Conservation (phyloP, 2,329 filamentous ascomycete genomes). For the Chrysosporium queenslandicum region DNA sequence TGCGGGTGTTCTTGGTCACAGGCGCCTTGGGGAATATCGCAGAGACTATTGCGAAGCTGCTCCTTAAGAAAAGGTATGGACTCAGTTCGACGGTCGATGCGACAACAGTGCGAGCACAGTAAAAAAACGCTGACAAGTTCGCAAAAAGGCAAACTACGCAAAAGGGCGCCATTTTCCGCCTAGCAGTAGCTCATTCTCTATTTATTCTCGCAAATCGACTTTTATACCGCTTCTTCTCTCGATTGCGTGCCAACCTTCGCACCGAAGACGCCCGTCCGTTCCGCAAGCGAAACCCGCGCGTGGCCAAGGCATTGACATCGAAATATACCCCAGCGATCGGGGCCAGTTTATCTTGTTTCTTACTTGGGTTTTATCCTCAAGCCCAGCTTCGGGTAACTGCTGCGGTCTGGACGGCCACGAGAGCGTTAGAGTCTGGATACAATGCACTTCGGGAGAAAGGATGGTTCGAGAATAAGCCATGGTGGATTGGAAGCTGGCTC, state of each 20-base stretch:
- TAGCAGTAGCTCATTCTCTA: conserved; percentile 72
- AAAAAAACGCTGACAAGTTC: conserved; percentile 11
- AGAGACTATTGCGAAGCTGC: conserved; percentile 37
- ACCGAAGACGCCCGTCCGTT: conserved; percentile 73
- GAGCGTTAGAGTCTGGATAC: conserved; percentile 76
- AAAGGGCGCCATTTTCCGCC: conserved; percentile 48
- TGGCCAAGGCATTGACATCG: conserved; percentile 66
- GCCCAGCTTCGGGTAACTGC: conserved; percentile 66
- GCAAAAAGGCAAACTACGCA: background rate
- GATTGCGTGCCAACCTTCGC: conserved; percentile 67
- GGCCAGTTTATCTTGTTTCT: conserved; percentile 74
- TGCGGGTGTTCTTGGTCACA: conserved; percentile 59
- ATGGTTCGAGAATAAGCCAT: conserved; percentile 57
- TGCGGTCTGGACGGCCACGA: conserved; percentile 70
- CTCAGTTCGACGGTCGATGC: too few species aligned
- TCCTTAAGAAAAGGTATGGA: conserved; percentile 10
- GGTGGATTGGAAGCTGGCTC: conserved; percentile 80
- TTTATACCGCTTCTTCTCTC: conserved; percentile 78
- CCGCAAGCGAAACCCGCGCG: conserved; percentile 67
- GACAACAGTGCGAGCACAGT: too few species aligned
- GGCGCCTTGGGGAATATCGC: conserved; percentile 55
- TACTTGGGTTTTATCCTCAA: conserved; percentile 64
- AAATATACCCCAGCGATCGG: conserved; percentile 80
- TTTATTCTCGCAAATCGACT: conserved; percentile 83
- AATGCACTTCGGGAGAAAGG: conserved; percentile 67